Conservation (phyloP, 352 stramenopile genomes). For the Globisporangium uncinulatum region DNA sequence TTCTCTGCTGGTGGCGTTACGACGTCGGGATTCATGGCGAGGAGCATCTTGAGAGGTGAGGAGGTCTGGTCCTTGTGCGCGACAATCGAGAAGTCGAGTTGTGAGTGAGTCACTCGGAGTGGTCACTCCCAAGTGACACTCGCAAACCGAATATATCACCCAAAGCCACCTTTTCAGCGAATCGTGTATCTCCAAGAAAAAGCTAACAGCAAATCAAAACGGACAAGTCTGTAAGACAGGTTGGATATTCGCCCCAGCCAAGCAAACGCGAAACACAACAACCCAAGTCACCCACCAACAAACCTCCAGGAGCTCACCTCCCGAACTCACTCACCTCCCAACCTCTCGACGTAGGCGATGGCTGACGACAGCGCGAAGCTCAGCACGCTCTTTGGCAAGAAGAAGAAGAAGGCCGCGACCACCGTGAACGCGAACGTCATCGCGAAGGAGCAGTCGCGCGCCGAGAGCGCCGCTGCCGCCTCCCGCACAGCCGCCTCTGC, state of each 20-base stretch:
- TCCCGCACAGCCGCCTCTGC: conserved; percentile 11
- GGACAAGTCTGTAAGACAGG: neutral
- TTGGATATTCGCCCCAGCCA: neutral
- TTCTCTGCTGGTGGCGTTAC: neutral
- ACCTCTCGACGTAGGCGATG: neutral
- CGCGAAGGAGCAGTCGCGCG: conserved; percentile 47
- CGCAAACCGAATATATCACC: no score
- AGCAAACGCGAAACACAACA: neutral
- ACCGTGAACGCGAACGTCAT: conserved; percentile 78
- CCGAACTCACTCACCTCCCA: no score
- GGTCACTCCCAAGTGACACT: no score
- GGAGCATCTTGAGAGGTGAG: no score
- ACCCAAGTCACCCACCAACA: no score
- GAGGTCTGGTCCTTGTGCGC: no score
- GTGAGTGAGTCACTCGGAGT: no score
- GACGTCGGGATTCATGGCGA: no score
- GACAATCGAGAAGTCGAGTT: neutral
- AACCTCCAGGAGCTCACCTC: no score
- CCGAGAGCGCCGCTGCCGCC: conserved; percentile 18
- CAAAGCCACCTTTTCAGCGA: neutral
- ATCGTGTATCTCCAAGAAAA: neutral
- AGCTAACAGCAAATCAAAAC: neutral
- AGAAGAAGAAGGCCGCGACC: conserved; percentile 76
- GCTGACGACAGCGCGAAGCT: conserved; percentile 57
- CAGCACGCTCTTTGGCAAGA: conserved; percentile 75